phyloP scores from a whole-genome alignment of 139 green algal species.

The Closterium sp. region DNA sequence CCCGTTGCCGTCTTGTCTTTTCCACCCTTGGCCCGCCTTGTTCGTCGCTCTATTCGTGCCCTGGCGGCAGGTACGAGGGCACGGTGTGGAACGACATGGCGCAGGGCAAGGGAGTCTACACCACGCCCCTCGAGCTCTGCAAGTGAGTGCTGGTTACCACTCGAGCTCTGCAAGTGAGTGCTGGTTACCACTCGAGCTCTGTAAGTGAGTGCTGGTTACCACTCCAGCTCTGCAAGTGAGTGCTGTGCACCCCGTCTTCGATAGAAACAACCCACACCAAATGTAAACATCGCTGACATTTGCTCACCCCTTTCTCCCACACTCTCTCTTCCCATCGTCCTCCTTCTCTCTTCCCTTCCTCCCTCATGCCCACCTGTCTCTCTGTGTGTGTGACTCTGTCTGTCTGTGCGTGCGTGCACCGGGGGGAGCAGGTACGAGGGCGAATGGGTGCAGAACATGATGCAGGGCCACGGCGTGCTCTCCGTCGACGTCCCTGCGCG shows the following conservation, averaged over 20 bases:
- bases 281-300: background rate
- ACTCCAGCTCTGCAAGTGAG: background rate
- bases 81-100: slow-evolving; percentile 38
- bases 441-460: slow-evolving; percentile 36
- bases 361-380: background rate
- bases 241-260: background rate
- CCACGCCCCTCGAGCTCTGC: slow-evolving; percentile 17
- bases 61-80: slow-evolving; percentile 18
- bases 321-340: background rate
- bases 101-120: slow-evolving; percentile 35
- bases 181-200: slow-evolving; percentile 19
- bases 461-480: slow-evolving; percentile 36
- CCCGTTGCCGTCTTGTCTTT: background rate
- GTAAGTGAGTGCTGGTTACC: slow-evolving; percentile 18
- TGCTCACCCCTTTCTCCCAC: background rate
- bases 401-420: background rate
- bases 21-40: background rate
- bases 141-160: slow-evolving; percentile 14
- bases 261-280: background rate
- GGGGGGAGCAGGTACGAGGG: slow-evolving; percentile 23
- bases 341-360: background rate
- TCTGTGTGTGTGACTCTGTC: background rate
- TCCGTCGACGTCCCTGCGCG: slow-evolving; percentile 28
- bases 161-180: background rate
- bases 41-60: background rate